phyloP scores from a whole-genome alignment of 2,329 filamentous ascomycete species.

The Zymoseptoria crescenta region DNA sequence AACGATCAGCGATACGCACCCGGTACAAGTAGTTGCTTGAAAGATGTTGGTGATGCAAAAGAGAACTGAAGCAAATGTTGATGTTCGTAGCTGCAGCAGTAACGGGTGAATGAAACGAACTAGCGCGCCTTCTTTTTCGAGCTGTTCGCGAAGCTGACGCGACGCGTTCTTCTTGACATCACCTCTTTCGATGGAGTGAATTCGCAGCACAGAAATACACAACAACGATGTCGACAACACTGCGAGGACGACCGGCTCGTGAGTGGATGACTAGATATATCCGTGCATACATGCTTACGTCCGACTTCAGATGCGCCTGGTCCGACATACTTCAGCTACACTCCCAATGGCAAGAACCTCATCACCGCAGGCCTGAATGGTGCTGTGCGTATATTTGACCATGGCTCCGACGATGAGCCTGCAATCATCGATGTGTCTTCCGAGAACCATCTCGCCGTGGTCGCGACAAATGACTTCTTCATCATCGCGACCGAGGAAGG shows the following conservation, averaged over 20 bases:
- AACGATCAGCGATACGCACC: neutral
- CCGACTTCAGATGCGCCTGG: constrained; percentile 63
- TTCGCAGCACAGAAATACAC: neutral
- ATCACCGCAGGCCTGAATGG: constrained; percentile 92
- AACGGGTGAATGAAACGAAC: neutral
- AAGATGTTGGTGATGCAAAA: neutral
- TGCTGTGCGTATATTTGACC: constrained; percentile 84
- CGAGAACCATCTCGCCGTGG: constrained; percentile 75
- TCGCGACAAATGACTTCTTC: constrained; percentile 71
- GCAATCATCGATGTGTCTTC: constrained; percentile 84
- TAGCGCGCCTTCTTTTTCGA: neutral
- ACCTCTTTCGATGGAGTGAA: neutral
- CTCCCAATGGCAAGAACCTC: constrained; percentile 75
- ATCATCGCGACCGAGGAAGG: constrained; percentile 89
- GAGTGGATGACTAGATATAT: constrained; percentile 20
- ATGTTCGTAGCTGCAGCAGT: neutral
- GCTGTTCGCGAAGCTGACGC: neutral
- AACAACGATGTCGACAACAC: constrained; percentile 34
- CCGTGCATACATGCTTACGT: constrained; percentile 1
- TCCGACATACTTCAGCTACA: constrained; percentile 80
- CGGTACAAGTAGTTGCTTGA: neutral
- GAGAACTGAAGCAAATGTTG: neutral
- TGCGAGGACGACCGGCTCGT: constrained; percentile 56
- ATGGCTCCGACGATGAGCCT: constrained; percentile 85
- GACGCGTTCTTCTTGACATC: neutral